Evolutionary conservation across 495 filamentous ascomycete species (phyloP).

Genomic region (Margaritispora aquatica): DNA sequence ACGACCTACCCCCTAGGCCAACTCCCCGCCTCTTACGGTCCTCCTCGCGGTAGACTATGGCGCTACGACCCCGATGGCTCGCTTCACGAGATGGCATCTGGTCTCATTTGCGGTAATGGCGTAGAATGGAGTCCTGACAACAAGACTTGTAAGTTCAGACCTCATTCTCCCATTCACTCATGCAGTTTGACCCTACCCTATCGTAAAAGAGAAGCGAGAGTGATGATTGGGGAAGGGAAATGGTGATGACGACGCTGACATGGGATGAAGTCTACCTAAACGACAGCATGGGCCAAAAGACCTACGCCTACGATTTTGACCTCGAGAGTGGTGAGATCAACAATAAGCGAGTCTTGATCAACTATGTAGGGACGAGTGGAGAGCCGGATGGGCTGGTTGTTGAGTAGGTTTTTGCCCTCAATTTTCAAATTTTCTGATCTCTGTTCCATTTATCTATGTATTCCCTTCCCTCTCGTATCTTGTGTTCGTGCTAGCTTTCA

Average conservation of each 20-base stretch:
- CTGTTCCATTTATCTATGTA: no score
- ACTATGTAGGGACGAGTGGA: slow-evolving; percentile 17
- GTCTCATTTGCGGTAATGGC: slow-evolving; percentile 29
- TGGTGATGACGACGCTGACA: no score
- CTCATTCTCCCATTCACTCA: background rate
- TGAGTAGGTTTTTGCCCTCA: slow-evolving; percentile 19
- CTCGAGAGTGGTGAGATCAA: slow-evolving; percentile 22
- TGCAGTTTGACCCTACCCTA: background rate
- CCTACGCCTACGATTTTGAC: slow-evolving; percentile 27
- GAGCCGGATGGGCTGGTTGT: slow-evolving; percentile 29
- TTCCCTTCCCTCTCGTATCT: background rate
- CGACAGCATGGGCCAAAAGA: slow-evolving; percentile 26
- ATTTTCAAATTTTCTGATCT: no score
- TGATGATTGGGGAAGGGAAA: no score
- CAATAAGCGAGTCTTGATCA: slow-evolving; percentile 22
- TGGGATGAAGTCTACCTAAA: slow-evolving; percentile 24
- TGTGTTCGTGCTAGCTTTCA: background rate
- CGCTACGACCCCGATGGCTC: slow-evolving; percentile 30
- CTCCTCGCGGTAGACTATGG: slow-evolving; percentile 22
- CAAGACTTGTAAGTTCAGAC: slow-evolving; percentile 17
- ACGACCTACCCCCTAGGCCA: slow-evolving; percentile 1
- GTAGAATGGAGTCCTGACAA: slow-evolving; percentile 32
- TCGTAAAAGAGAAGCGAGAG: no score
- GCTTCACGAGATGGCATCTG: slow-evolving; percentile 24
- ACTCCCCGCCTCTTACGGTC: slow-evolving; percentile 1